Percentiles rank a stretch among this genome's conserved stretches.
Conservation (phyloP, 2,329 filamentous ascomycete species). For the Fusarium anguioides region DNA sequence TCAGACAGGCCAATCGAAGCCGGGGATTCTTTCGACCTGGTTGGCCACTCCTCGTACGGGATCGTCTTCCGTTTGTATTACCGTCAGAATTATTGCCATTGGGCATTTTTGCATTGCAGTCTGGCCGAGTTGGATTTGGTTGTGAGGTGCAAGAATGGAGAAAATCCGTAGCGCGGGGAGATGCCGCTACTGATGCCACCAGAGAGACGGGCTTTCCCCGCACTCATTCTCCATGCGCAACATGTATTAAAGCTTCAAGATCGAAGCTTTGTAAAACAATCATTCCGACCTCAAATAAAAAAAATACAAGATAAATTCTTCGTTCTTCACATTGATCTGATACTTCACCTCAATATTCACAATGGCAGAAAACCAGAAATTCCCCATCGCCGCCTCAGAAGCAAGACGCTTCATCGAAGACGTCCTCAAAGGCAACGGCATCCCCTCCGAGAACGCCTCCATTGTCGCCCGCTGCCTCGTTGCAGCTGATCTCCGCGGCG, state of each 20-base stretch:
- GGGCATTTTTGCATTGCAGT: conserved; percentile 20
- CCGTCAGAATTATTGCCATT: background rate
- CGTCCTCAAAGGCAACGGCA: conserved; percentile 70
- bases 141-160: conserved; percentile 16
- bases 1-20: conserved; percentile 47
- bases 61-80: background rate
- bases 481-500: conserved; percentile 79
- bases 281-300: background rate
- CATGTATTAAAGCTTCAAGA: conserved; percentile 11
- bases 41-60: conserved; percentile 25
- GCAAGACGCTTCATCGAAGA: conserved; percentile 61
- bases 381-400: conserved; percentile 54
- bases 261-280: background rate
- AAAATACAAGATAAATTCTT: background rate
- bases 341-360: background rate
- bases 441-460: conserved; percentile 66
- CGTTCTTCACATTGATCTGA: background rate
- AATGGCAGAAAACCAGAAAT: conserved; percentile 35
- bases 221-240: background rate
- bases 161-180: conserved; percentile 29
- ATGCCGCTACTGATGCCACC: conserved; percentile 19
- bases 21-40: conserved; percentile 43
- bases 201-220: conserved; percentile 21
- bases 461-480: conserved; percentile 76
- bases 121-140: background rate